Percentiles rank a stretch among this genome's conserved stretches.
Conservation (phyloP, 768 basidiomycete species). For the Daedalea quercina region DNA sequence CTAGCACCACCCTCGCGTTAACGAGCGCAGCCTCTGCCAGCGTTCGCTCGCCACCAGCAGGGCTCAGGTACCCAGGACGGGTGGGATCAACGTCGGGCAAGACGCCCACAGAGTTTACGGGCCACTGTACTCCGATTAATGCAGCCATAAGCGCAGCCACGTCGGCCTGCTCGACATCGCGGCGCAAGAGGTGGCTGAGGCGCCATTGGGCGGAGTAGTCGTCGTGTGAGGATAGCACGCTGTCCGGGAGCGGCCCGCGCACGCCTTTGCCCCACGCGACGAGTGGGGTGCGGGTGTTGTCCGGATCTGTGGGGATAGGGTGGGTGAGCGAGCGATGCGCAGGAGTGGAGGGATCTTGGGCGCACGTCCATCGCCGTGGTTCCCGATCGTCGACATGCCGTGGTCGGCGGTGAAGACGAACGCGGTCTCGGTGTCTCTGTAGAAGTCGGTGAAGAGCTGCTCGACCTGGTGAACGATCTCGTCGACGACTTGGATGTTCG, state of each 20-base stretch:
- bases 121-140: slow-evolving; percentile 67
- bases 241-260: slow-evolving; percentile 58
- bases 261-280: slow-evolving; percentile 79
- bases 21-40: slow-evolving; percentile 51
- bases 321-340: not conserved
- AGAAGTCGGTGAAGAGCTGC: slow-evolving; percentile 54
- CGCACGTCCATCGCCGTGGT: slow-evolving; percentile 78
- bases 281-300: slow-evolving; percentile 81
- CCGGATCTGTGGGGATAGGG: slow-evolving; percentile 50
- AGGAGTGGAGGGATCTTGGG: not conserved
- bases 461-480: slow-evolving; percentile 64
- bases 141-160: slow-evolving; percentile 73
- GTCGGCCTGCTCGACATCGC: slow-evolving; percentile 82
- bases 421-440: slow-evolving; percentile 59
- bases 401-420: slow-evolving; percentile 86
- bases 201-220: slow-evolving; percentile 61
- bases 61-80: slow-evolving; percentile 50
- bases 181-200: slow-evolving; percentile 49
- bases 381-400: slow-evolving; percentile 84
- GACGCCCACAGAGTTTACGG: slow-evolving; percentile 78
- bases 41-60: slow-evolving; percentile 37
- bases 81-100: slow-evolving; percentile 67
- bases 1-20: slow-evolving; percentile 64
- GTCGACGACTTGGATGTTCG: slow-evolving; percentile 77
- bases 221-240: slow-evolving; percentile 53